These are phyloP conservation scores for Amanita molliuscula DNA, from an alignment of 768 basidiomycete genomes.

Conservation along the genomic window DNA sequence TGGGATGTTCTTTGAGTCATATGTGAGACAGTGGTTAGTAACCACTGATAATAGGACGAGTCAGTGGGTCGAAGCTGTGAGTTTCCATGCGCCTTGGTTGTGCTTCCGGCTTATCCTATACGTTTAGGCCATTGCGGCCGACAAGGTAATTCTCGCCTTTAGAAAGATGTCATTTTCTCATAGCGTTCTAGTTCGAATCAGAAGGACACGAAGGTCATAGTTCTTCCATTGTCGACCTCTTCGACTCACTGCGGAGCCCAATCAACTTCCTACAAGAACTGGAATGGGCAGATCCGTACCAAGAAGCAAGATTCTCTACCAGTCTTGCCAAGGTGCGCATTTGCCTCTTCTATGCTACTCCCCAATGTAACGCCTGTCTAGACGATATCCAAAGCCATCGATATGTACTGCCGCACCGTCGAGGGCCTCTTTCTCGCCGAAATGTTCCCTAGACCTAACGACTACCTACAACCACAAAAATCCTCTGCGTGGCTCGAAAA, in stretches of 20 bases:
- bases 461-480: constrained; percentile 76
- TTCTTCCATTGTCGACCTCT: constrained; percentile 95
- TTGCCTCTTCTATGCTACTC: neutral
- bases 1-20: constrained; percentile 74
- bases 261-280: constrained; percentile 82
- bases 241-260: constrained; percentile 87
- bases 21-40: constrained; percentile 82
- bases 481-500: constrained; percentile 85
- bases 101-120: neutral
- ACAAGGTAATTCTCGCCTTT: constrained; percentile 44
- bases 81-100: constrained; percentile 18
- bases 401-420: constrained; percentile 82
- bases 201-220: constrained; percentile 77
- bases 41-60: constrained; percentile 84
- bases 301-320: constrained; percentile 85
- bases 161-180: neutral
- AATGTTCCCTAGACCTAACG: constrained; percentile 81
- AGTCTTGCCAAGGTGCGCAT: constrained; percentile 68
- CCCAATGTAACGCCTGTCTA: constrained; percentile 17
- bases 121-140: constrained; percentile 65
- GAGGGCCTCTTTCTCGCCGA: constrained; percentile 90
- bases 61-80: constrained; percentile 88
- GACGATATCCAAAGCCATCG: constrained; percentile 87
- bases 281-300: constrained; percentile 87
- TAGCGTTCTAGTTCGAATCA: constrained; percentile 51